Conservation (phyloP, 176 grass and related monocot genomes). For the Hordeum vulgare region MorexV3_pseudomolecules_assembly NC_058521.1:381857236-381857735, state of each 20-base stretch:
- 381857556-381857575: not conserved
- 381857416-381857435: not conserved
- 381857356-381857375: not conserved
- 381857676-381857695: not conserved
- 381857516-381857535: not conserved
- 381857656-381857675: not conserved
- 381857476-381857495: not conserved
- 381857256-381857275: conserved; percentile 83
- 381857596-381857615: not conserved
- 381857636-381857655: not conserved
- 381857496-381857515: conserved; percentile 1
- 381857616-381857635: not conserved
- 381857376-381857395: not conserved
- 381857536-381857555: not conserved
- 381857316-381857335: conserved; percentile 5
- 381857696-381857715: no score
- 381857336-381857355: not conserved
- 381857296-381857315: conserved; percentile 94
- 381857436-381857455: not conserved
- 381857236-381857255: conserved; percentile 79
- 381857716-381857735: not conserved
- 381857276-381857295: conserved; percentile 70
- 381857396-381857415: not conserved
- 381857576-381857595: not conserved
- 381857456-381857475: not conserved